Conservation (phyloP, 768 basidiomycete genomes). For the Trametes punicea region DNA sequence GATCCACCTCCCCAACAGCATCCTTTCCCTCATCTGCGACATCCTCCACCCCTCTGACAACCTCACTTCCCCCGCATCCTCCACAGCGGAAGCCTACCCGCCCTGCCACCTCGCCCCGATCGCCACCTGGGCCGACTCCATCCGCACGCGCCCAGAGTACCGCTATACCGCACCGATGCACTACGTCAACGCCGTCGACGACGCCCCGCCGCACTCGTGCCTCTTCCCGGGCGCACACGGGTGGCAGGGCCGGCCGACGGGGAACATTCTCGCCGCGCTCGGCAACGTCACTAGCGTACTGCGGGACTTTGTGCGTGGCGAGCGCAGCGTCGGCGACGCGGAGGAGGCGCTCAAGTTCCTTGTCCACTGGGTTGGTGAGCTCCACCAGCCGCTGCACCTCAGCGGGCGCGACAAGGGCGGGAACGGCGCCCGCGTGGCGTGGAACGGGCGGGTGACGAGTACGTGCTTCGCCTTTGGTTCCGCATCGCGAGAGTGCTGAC, state of each 20-base stretch:
- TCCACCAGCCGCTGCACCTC: slow-evolving; percentile 93
- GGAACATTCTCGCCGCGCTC: slow-evolving; percentile 77
- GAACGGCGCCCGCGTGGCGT: slow-evolving; percentile 72
- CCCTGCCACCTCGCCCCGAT: slow-evolving; percentile 81
- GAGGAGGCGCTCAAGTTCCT: slow-evolving; percentile 90
- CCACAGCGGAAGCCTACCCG: slow-evolving; percentile 30
- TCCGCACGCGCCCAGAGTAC: slow-evolving; percentile 49
- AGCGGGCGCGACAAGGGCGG: slow-evolving; percentile 87
- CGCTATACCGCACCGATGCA: slow-evolving; percentile 71
- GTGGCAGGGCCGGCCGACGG: slow-evolving; percentile 55
- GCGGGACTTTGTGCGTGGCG: slow-evolving; percentile 23
- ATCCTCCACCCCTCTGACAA: slow-evolving; percentile 53
- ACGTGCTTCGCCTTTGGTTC: slow-evolving; percentile 27
- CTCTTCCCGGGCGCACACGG: slow-evolving; percentile 71
- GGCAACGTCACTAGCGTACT: slow-evolving; percentile 65
- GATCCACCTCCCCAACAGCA: slow-evolving; percentile 77
- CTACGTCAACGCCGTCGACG: slow-evolving; percentile 70
- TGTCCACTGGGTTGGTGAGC: slow-evolving; percentile 89
- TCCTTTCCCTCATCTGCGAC: slow-evolving; percentile 60
- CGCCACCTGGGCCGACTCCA: slow-evolving; percentile 84
- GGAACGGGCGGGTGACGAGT: slow-evolving; percentile 73
- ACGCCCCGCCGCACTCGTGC: slow-evolving; percentile 76
- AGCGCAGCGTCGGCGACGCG: slow-evolving; percentile 32
- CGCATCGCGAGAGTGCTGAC: not conserved
- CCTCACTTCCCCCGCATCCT: not conserved